These are phyloP conservation scores for Royoungia palumana DNA, from an alignment of 768 basidiomycete species.

Conservation along the genomic window DNA sequence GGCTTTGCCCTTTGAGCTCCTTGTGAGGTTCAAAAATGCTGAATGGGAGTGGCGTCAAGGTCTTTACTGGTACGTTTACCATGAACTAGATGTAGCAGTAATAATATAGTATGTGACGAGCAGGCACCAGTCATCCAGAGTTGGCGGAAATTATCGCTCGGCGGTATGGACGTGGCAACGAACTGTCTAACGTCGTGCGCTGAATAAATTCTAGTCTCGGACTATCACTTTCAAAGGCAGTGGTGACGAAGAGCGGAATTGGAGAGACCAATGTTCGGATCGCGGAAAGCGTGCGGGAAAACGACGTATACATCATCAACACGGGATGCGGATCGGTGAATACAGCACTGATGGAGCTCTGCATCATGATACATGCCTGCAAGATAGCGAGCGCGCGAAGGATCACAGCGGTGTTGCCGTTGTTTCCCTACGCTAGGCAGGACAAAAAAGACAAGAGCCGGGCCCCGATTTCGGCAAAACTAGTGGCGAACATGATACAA, in stretches of 20 bases:
- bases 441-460: slow-evolving; percentile 99
- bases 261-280: slow-evolving; percentile 93
- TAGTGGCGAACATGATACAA: slow-evolving; percentile 97
- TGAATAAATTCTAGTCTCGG: slow-evolving; percentile 65
- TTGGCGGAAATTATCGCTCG: slow-evolving; percentile 90
- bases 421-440: slow-evolving; percentile 96
- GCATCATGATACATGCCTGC: slow-evolving; percentile 99
- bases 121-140: slow-evolving; percentile 94
- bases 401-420: slow-evolving; percentile 97
- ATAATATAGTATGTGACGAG: slow-evolving; percentile 2
- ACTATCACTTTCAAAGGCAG: slow-evolving; percentile 80
- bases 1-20: slow-evolving; percentile 6
- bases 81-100: background rate
- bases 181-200: slow-evolving; percentile 17
- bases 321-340: slow-evolving; percentile 86
- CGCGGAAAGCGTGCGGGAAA: slow-evolving; percentile 92
- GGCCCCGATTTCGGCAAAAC: slow-evolving; percentile 96
- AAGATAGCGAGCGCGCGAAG: slow-evolving; percentile 98
- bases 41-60: slow-evolving; percentile 55
- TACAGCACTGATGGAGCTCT: slow-evolving; percentile 94
- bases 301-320: slow-evolving; percentile 98
- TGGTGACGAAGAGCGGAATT: slow-evolving; percentile 83
- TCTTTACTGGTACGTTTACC: slow-evolving; percentile 50
- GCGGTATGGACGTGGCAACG: slow-evolving; percentile 50
- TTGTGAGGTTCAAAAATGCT: slow-evolving; percentile 38